A percentile compares a stretch with the other conserved stretches of the same genome.
phyloP scores from a whole-genome alignment of 176 grass and related monocot species.

The maize (Zea mays) region DNA sequence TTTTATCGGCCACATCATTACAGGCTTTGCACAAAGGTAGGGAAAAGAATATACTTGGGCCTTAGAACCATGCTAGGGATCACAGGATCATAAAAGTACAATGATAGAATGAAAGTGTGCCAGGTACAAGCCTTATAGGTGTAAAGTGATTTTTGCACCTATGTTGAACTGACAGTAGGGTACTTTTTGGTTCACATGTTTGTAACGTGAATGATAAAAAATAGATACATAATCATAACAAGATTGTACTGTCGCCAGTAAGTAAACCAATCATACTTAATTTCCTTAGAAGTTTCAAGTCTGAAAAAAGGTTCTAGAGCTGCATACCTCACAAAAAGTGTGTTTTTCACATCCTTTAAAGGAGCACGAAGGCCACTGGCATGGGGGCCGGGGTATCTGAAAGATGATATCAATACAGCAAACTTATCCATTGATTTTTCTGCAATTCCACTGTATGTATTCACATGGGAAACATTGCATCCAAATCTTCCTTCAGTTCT shows the following conservation, averaged over 20 bases:
- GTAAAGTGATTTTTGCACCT: too few relatives aligned
- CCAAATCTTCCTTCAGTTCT: conserved; percentile 62
- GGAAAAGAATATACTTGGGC: too few relatives aligned
- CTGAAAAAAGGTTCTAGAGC: not conserved
- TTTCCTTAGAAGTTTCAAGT: conserved; percentile 8
- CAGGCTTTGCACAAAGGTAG: too few relatives aligned
- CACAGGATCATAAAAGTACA: too few relatives aligned
- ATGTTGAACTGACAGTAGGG: too few relatives aligned
- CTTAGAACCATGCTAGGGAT: too few relatives aligned
- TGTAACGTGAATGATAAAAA: not conserved
- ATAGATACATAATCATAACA: not conserved
- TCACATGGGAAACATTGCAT: conserved; percentile 81
- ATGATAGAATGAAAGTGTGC: too few relatives aligned
- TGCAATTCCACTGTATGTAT: conserved; percentile 72
- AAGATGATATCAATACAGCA: conserved; percentile 70
- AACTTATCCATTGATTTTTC: conserved; percentile 96
- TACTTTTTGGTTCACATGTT: too few relatives aligned
- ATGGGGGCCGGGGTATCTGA: conserved; percentile 73
- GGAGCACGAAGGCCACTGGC: conserved; percentile 91
- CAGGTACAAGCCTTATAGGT: too few relatives aligned
- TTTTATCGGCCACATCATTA: conserved; percentile 33
- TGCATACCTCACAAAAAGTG: conserved; percentile 60
- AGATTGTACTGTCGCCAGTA: not conserved
- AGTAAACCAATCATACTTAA: conserved; percentile 14
- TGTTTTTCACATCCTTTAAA: conserved; percentile 83